Evolutionary conservation across 257 asterid species (phyloP), one percentile per base, ranked within the genome.

Genomic region (Nicotiana sylvestris): DNA sequence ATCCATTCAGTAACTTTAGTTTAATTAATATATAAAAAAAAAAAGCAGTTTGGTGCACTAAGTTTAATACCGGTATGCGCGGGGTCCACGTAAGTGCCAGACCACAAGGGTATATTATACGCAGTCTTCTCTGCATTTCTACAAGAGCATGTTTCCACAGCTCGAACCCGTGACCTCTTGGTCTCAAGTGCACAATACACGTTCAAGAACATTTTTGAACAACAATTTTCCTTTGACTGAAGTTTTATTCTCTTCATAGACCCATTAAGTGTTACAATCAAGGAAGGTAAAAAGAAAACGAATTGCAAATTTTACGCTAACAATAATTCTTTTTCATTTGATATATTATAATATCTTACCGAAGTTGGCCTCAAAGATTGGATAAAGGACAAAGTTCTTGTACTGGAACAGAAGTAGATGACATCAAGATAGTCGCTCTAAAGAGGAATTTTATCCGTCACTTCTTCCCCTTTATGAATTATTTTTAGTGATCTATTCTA

Each of bases 271-370:
- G 91, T 60, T 68, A 56, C 65, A 53, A 86, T 85, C 91, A 66
- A 56, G 89, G 83, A 84, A 68, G 92, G 92, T 88, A 88, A 82
- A 86, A 86, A 86, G 89, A n/a, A 76, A 25, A 18, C 33, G 17
- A 60, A 78, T 32, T 1, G 37, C 46, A 58, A 33, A 78, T 35
- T 10, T 29, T 6, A 77, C 68, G 81, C 49, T 60, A 77, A 16
- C 78, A 4, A 6, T 46, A 13, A 74, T 21, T 39, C 8, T 7
- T 68, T 9, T 61, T 25, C 3, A 35, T 7, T n/a, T 39, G 2
- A 67, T 33, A 68, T 35, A 35, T 39, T 43, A 43, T 43, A 72
- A 46, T 46, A 72, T 72, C 21, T 21, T 46, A 21, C 35, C 21
- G 12, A 46, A 46, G 78, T 37, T 43, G 60, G 82, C 61, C 57